Percentiles rank a stretch among this genome's conserved stretches.
Conservation (phyloP, 805 yeast species). For the Starmerella sirachaensis region DNA sequence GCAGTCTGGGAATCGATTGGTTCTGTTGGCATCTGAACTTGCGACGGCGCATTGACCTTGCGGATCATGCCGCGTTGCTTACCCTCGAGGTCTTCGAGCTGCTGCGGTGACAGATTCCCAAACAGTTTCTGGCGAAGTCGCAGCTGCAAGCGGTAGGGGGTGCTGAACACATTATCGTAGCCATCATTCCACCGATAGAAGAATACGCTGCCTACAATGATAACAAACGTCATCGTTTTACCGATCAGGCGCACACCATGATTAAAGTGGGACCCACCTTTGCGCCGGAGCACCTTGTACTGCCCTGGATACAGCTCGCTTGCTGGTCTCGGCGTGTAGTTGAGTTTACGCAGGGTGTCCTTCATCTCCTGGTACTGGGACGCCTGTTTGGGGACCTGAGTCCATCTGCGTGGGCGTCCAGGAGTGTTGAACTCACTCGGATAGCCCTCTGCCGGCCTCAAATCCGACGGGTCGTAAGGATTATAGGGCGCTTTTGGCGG, state of each 20-base stretch:
- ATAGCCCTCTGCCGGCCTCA: conserved; percentile 71
- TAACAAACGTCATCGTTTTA: conserved; percentile 36
- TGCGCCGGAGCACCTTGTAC: conserved; percentile 53
- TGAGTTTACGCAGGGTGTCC: conserved; percentile 59
- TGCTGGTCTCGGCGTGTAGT: conserved; percentile 68
- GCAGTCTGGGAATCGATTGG: conserved; percentile 36
- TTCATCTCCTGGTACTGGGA: conserved; percentile 56
- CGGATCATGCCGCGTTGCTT: conserved; percentile 27
- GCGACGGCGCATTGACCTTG: conserved; percentile 15
- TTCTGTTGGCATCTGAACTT: conserved; percentile 15
- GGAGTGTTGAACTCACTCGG: conserved; percentile 72
- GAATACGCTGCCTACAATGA: conserved; percentile 51
- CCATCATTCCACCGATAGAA: conserved; percentile 81
- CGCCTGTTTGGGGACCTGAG: conserved; percentile 51
- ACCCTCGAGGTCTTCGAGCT: conserved; percentile 48
- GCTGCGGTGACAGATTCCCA: conserved; percentile 41
- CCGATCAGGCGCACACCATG: conserved; percentile 52
- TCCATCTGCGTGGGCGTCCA: conserved; percentile 43
- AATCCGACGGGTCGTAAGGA: conserved; percentile 69
- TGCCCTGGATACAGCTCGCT: conserved; percentile 69
- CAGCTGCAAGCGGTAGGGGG: conserved; percentile 51
- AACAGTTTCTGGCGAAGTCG: conserved; percentile 40
- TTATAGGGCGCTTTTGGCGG: conserved; percentile 77
- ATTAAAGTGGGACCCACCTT: conserved; percentile 44
- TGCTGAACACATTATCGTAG: conserved; percentile 59